Percentiles rank a stretch among this genome's conserved stretches.
These are phyloP conservation scores for Gillenia trifoliata DNA, from an alignment of 306 rosid genomes.

Conservation along the genomic window DNA sequence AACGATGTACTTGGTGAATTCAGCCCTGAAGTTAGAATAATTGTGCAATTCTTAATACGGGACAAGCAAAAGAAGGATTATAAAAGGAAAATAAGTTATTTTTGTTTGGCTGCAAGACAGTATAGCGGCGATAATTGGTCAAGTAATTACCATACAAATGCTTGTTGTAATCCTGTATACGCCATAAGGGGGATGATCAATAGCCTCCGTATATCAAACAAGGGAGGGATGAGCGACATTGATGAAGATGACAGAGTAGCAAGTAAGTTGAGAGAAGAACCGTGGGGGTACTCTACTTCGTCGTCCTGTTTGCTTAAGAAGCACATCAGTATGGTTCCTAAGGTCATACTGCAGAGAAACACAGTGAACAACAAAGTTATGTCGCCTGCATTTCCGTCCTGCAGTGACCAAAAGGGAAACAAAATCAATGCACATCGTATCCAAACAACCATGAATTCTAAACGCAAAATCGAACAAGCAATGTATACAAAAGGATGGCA, in stretches of 20 bases:
- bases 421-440: neutral
- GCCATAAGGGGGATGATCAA: conserved; percentile 80
- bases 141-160: conserved; percentile 81
- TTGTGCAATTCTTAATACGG: neutral
- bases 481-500: neutral
- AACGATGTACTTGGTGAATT: conserved; percentile 69
- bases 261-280: conserved; percentile 31
- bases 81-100: conserved; percentile 9
- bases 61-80: neutral
- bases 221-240: conserved; percentile 47
- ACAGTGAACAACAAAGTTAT: conserved; percentile 61
- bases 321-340: conserved; percentile 70
- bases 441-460: neutral
- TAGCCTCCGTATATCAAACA: conserved; percentile 63
- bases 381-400: conserved; percentile 63
- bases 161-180: conserved; percentile 91
- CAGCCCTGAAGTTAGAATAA: conserved; percentile 50
- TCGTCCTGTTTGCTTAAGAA: conserved; percentile 54
- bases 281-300: conserved; percentile 31
- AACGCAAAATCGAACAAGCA: neutral
- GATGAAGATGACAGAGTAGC: conserved; percentile 44
- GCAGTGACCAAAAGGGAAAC: conserved; percentile 24
- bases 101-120: conserved; percentile 13
- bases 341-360: conserved; percentile 67
- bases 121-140: conserved; percentile 15